A percentile compares a stretch with the other conserved stretches of the same genome.
Evolutionary conservation across 2,329 filamentous ascomycete genomes (phyloP).

Genomic region (Claviceps paspali): DNA sequence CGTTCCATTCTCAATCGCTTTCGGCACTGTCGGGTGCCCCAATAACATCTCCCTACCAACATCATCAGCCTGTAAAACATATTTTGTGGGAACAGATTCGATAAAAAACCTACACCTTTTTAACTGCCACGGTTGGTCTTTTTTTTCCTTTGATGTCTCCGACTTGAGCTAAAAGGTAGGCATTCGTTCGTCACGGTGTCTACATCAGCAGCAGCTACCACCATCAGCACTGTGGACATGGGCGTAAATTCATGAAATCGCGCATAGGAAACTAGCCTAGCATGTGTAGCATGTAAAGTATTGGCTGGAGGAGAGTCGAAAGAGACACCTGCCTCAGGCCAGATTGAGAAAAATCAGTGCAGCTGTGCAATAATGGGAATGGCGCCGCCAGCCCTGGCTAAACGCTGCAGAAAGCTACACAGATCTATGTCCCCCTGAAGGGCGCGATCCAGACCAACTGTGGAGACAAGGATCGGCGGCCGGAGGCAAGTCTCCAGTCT

Average conservation of each 20-base stretch:
- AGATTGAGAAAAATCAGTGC: not conserved
- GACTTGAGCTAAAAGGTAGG: no score
- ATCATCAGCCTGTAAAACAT: conserved; percentile 2
- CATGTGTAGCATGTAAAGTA: no score
- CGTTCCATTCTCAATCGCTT: no score
- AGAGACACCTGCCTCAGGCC: not conserved
- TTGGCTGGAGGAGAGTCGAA: no score
- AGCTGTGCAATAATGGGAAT: not conserved
- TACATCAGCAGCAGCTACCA: no score
- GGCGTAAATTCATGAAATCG: no score
- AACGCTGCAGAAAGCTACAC: not conserved
- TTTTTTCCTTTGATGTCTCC: no score
- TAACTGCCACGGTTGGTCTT: no score
- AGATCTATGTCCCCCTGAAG: not conserved
- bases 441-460: not conserved
- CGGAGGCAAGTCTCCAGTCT: not conserved
- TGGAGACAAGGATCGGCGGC: conserved; percentile 1
- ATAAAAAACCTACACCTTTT: no score
- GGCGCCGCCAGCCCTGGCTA: not conserved
- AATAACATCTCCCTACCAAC: not conserved
- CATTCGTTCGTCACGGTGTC: no score
- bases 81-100: not conserved
- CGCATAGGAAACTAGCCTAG: no score
- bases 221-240: no score
- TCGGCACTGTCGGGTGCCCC: not conserved